Evolutionary conservation across 805 yeast genomes (phyloP).

Genomic region (Clavispora carvajalis): DNA sequence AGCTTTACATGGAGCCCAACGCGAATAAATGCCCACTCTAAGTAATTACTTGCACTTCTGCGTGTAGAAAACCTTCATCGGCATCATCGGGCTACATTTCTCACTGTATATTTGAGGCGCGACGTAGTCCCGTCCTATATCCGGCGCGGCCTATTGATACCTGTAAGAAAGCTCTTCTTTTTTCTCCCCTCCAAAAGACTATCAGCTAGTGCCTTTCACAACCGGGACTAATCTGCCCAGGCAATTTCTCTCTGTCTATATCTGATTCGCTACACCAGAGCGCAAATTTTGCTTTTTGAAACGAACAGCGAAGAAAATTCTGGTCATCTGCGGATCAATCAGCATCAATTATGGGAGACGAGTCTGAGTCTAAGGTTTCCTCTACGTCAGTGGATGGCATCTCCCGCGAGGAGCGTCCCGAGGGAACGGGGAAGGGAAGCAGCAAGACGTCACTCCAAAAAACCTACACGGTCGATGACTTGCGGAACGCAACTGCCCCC

Average conservation of each 20-base stretch:
- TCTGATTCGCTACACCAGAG: not conserved
- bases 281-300: not conserved
- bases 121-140: not conserved
- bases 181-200: not conserved
- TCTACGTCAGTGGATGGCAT: not conserved
- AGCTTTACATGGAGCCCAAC: too few species aligned
- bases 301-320: too few species aligned
- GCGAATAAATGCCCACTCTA: too few species aligned
- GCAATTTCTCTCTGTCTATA: not conserved
- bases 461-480: slow-evolving; percentile 11
- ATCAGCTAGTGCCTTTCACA: not conserved
- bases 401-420: not conserved
- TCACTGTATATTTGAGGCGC: not conserved
- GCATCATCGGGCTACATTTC: not conserved
- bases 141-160: not conserved
- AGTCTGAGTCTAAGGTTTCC: slow-evolving; percentile 1
- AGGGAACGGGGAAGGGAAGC: not conserved
- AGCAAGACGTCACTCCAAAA: not conserved
- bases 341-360: not conserved
- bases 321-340: slow-evolving; percentile 1
- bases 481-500: slow-evolving; percentile 9
- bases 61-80: too few species aligned
- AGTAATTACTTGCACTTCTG: too few species aligned
- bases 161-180: not conserved
- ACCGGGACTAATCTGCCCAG: not conserved